Percentiles rank a stretch among this genome's conserved stretches.
These are phyloP conservation scores for Esteya vermicola DNA, from an alignment of 2,329 filamentous ascomycete species.

Conservation along the genomic window DNA sequence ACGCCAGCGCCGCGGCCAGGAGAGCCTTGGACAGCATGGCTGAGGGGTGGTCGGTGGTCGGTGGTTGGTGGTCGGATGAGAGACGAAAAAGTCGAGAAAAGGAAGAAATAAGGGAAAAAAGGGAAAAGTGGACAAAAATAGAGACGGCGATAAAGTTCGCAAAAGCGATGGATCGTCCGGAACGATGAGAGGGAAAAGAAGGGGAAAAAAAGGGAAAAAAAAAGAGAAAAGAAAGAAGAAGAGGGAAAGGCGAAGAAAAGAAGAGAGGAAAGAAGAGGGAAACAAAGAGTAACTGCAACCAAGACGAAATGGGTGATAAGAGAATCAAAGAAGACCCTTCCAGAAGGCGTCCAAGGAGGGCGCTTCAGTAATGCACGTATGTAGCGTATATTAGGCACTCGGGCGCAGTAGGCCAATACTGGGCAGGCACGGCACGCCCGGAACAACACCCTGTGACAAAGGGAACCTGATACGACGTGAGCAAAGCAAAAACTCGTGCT, in stretches of 20 bases:
- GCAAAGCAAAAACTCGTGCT: not conserved
- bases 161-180: no score
- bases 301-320: no score
- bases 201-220: not conserved
- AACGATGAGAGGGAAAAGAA: not conserved
- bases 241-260: not conserved
- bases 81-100: not conserved
- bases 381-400: no score
- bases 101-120: not conserved
- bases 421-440: no score
- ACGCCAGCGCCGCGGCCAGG: slow-evolving; percentile 26
- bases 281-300: no score
- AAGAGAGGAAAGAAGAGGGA: not conserved
- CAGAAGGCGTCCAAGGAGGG: no score
- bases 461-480: no score
- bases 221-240: not conserved
- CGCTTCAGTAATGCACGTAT: no score
- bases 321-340: no score
- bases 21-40: slow-evolving; percentile 27
- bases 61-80: not conserved
- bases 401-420: no score
- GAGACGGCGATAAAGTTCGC: not conserved
- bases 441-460: no score
- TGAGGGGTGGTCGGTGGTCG: not conserved
- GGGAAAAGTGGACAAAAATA: not conserved